Conservation (phyloP, 768 basidiomycete species). For the Collybiopsis luxurians region DNA sequence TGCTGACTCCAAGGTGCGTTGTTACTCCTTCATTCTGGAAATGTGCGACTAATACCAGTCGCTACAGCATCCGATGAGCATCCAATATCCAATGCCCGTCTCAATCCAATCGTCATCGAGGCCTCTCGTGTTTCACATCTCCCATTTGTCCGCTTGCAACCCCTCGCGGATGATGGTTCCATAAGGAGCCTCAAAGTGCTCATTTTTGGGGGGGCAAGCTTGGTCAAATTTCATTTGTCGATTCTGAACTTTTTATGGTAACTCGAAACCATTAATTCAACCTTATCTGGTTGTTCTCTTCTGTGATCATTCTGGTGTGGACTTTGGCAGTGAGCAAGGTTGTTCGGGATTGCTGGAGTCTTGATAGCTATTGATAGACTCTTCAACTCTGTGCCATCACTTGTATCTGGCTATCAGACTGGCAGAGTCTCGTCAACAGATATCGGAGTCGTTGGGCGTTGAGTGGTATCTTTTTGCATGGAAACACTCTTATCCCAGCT, state of each 20-base stretch:
- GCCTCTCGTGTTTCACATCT: conserved; percentile 7
- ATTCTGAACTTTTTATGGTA: conserved; percentile 11
- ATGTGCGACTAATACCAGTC: conserved; percentile 6
- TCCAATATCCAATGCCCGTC: conserved; percentile 24
- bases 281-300: conserved; percentile 35
- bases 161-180: conserved; percentile 57
- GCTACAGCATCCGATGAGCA: conserved; percentile 8
- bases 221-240: background rate
- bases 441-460: conserved; percentile 26
- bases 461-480: conserved; percentile 36
- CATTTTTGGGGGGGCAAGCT: conserved; percentile 2
- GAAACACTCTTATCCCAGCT: conserved; percentile 11
- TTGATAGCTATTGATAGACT: conserved; percentile 38
- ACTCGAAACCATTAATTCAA: conserved; percentile 48
- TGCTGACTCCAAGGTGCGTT: conserved; percentile 33
- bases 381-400: conserved; percentile 25
- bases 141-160: conserved; percentile 39
- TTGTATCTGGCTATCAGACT: background rate
- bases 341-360: conserved; percentile 30
- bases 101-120: conserved; percentile 8
- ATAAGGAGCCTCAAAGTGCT: conserved; percentile 18
- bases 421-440: background rate
- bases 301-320: conserved; percentile 28
- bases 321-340: conserved; percentile 23
- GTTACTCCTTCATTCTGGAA: background rate